Evolutionary conservation across 2,329 filamentous ascomycete species (phyloP).

Genomic region (Aspergillaceae sp.): DNA sequence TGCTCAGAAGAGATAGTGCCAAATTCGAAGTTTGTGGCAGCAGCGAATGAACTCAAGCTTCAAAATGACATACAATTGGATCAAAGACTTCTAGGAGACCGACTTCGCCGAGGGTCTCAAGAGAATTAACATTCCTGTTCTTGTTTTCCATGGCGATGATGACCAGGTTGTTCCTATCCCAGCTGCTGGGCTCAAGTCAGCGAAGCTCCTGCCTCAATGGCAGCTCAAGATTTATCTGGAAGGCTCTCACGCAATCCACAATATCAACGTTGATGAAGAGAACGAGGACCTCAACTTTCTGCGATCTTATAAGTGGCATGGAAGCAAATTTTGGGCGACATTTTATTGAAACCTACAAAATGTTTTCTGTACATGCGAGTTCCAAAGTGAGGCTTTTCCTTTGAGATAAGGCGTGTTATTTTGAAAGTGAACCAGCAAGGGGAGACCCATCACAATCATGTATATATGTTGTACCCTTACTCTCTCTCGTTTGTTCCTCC

Average conservation of each 20-base stretch:
- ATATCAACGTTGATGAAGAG: constrained; percentile 27
- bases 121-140: constrained; percentile 31
- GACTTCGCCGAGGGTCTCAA: constrained; percentile 35
- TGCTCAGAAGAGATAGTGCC: constrained; percentile 25
- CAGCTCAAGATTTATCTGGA: constrained; percentile 35
- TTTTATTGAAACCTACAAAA: neutral
- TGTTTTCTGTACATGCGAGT: neutral
- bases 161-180: constrained; percentile 35
- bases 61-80: constrained; percentile 33
- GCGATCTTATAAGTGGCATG: constrained; percentile 3
- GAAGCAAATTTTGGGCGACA: neutral
- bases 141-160: constrained; percentile 35
- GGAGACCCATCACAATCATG: no score
- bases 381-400: neutral
- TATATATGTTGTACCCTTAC: no score
- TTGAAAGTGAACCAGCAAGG: neutral
- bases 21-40: constrained; percentile 33
- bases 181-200: constrained; percentile 19
- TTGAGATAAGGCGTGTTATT: neutral
- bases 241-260: constrained; percentile 33
- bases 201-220: constrained; percentile 29
- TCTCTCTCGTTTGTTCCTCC: no score
- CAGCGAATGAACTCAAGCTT: constrained; percentile 34
- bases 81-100: constrained; percentile 35
- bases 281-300: constrained; percentile 32